Conservation (phyloP, 305 asterid genomes). For the Rubia occidens region DNA sequence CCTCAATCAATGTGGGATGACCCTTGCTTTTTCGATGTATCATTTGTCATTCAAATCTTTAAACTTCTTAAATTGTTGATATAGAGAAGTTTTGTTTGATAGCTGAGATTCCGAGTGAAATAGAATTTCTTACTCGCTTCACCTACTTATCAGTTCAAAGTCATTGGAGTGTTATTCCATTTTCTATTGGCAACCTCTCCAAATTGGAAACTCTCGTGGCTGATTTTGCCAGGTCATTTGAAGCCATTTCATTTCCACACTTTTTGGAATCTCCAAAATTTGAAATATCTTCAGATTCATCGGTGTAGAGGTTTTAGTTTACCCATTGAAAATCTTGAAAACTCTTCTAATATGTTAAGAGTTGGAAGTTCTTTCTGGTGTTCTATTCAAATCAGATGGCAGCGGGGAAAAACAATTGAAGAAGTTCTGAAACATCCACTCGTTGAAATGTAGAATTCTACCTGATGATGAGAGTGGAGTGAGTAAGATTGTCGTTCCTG, state of each 20-base stretch:
- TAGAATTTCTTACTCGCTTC: background rate
- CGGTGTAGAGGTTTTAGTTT: background rate
- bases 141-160: background rate
- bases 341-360: background rate
- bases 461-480: background rate
- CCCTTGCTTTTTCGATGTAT: background rate
- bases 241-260: background rate
- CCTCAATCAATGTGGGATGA: background rate
- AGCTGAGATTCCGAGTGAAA: background rate
- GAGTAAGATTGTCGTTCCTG: background rate
- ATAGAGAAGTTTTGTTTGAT: background rate
- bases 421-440: background rate
- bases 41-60: background rate
- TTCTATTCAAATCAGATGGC: background rate
- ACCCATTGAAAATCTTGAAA: background rate
- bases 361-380: background rate
- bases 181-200: background rate
- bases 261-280: background rate
- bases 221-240: background rate
- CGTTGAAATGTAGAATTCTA: background rate
- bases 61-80: background rate
- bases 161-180: background rate
- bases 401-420: background rate
- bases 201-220: background rate
- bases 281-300: background rate